Percentiles rank a stretch among this genome's conserved stretches.
These are phyloP conservation scores for Pseudogymnoascus pannorum DNA, from an alignment of 2,329 filamentous ascomycete species.

Conservation along the genomic window DNA sequence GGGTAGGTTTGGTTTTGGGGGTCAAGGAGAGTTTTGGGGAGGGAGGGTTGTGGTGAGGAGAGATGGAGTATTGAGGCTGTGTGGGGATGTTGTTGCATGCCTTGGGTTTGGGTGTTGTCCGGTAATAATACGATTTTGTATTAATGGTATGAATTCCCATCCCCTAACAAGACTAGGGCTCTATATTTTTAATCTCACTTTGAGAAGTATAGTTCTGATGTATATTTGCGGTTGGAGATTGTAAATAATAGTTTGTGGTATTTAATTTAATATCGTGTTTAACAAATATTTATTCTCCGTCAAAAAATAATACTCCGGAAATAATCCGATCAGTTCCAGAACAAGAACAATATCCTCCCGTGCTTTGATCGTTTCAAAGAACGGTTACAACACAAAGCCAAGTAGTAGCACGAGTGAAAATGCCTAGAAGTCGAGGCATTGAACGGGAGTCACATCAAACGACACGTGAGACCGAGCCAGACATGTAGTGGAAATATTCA, in stretches of 20 bases:
- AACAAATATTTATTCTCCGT: background rate
- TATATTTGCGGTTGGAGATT: background rate
- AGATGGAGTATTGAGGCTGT: background rate
- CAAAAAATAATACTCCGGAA: background rate
- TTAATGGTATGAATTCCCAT: background rate
- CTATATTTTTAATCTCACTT: background rate
- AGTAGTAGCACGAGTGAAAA: too few species aligned
- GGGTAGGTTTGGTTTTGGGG: background rate
- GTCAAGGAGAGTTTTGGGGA: too few species aligned
- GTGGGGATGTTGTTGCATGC: background rate
- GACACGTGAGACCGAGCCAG: background rate
- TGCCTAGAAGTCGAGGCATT: background rate
- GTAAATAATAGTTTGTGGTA: background rate
- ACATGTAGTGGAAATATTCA: slow-evolving; percentile 6
- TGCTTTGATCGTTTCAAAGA: background rate
- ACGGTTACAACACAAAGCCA: background rate
- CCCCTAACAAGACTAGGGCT: background rate
- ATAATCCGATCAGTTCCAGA: background rate
- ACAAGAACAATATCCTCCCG: too few species aligned
- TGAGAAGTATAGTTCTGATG: background rate
- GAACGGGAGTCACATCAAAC: background rate
- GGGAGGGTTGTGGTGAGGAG: background rate
- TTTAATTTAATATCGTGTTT: background rate
- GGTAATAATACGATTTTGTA: background rate
- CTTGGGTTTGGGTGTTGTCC: background rate